Evolutionary conservation across 2,329 filamentous ascomycete species (phyloP), one percentile per base, ranked within the genome.

Genomic region (Dactylellina haptotyla): DNA sequence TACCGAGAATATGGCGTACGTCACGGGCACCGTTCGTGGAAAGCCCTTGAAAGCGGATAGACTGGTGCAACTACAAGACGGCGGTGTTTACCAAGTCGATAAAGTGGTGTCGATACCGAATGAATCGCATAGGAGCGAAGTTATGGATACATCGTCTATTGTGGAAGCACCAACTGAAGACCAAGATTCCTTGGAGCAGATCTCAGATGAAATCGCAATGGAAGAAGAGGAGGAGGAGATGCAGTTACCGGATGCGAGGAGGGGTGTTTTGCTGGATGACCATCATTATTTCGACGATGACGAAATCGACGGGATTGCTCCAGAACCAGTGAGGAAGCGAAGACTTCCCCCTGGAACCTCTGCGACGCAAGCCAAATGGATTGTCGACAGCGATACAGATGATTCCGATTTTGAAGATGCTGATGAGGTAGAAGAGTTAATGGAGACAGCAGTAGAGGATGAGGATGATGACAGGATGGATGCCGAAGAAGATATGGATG

Each of bases 231-330:
- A 87, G 20, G 82, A 87, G 20, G 86, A 87, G 20, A 82, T 2
- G 83, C 84, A 1, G 84, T 85, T 45, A n/a, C 73, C 77, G 12
- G 75, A 75, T 46, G 73, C 76, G 23, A 75, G 76, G 79, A 96
- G 94, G 82, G 95, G 94, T 76, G 95, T 99, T 0, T 83, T 99
- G 41, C 85, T 99, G 8, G 95, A 99, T 77, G 94, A 98, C 76
- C 94, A 99, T 80, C 94, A 98, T 80, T 99, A 99, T 81, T 99
- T 98, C 79, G 93, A 93, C 0, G 94, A 98, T 45, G 92, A 95
- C 50, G 90, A 95, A 59, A 83, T 85, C 4, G 84, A 86, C 43
- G 56, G 46, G 1, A 69, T 76, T 12, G 82, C 81, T 3, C 84
- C 88, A 59, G 83, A 87, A 16, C 82, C 85, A 34, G 82, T 83